Evolutionary conservation across 2,329 filamentous ascomycete species (phyloP).

Genomic region (Zalaria sp.): DNA sequence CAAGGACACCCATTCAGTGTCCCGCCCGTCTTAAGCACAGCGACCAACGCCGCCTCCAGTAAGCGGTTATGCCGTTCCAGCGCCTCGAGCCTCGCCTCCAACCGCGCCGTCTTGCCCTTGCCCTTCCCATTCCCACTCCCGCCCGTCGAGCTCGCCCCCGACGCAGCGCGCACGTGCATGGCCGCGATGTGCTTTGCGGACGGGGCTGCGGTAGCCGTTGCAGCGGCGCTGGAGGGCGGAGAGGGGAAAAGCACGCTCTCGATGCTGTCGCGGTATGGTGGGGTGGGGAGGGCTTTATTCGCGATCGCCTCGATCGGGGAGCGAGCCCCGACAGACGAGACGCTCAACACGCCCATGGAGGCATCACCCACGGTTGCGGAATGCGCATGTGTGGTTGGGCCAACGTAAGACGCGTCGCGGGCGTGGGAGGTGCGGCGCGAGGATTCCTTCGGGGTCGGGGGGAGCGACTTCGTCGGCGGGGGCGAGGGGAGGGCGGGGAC

Average conservation of each 20-base stretch:
- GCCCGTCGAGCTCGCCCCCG: too few species aligned
- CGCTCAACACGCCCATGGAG: too few species aligned
- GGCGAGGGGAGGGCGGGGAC: conserved; percentile 15
- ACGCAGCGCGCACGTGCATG: too few species aligned
- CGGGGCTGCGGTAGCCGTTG: not conserved
- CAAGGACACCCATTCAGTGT: conserved; percentile 16
- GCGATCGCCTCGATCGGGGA: not conserved
- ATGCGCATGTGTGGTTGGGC: too few species aligned
- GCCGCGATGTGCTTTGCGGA: too few species aligned
- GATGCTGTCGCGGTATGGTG: not conserved
- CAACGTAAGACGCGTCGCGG: too few species aligned
- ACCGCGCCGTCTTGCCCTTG: conserved; percentile 2
- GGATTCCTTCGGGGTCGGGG: conserved; percentile 14
- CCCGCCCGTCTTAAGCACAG: conserved; percentile 22
- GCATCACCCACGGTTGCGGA: too few species aligned
- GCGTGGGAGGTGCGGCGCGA: not conserved
- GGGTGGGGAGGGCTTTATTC: conserved; percentile 3
- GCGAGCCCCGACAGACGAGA: not conserved
- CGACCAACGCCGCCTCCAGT: conserved; percentile 24
- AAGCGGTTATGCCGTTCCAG: conserved; percentile 25
- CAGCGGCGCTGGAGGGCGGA: conserved; percentile 4
- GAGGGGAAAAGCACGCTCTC: conserved; percentile 1
- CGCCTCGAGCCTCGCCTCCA: conserved; percentile 21
- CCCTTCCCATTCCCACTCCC: not conserved
- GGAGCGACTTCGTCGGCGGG: conserved; percentile 17